These are phyloP conservation scores for Orbilia ellipsospora DNA, from an alignment of 2,329 filamentous ascomycete genomes.

Conservation along the genomic window DNA sequence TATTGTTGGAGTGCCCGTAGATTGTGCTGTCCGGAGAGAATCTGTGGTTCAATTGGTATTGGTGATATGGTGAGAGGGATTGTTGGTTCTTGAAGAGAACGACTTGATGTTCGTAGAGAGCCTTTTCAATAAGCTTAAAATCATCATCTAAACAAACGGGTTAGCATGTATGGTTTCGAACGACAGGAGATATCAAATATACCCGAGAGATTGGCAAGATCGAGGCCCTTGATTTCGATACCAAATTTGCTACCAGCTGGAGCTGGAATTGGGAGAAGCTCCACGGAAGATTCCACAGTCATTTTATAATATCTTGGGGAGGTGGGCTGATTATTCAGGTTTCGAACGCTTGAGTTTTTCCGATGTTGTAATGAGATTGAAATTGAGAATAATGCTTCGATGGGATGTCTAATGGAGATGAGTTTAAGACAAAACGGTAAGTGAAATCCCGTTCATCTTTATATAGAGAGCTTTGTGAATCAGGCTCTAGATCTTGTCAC, in stretches of 20 bases:
- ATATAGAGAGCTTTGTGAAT: constrained; percentile 12
- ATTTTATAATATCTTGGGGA: constrained; percentile 20
- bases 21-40: constrained; percentile 75
- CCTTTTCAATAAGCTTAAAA: constrained; percentile 72
- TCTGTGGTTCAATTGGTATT: constrained; percentile 77
- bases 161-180: background rate
- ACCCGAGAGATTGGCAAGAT: constrained; percentile 53
- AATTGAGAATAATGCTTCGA: too few species aligned
- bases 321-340: too few species aligned
- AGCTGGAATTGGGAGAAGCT: constrained; percentile 46
- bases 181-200: constrained; percentile 8
- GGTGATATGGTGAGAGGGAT: constrained; percentile 74
- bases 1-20: constrained; percentile 65
- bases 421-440: background rate
- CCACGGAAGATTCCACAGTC: constrained; percentile 45
- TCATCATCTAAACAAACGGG: constrained; percentile 67
- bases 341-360: too few species aligned
- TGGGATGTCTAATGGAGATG: background rate
- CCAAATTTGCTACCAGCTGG: constrained; percentile 44
- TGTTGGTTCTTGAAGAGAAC: constrained; percentile 77
- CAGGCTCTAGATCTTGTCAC: too few species aligned
- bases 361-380: too few species aligned
- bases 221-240: constrained; percentile 46
- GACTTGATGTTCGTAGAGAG: constrained; percentile 75
- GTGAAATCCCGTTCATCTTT: constrained; percentile 13